Conservation (phyloP, 768 basidiomycete genomes). For the Candolleomyces efflorescens region DNA sequence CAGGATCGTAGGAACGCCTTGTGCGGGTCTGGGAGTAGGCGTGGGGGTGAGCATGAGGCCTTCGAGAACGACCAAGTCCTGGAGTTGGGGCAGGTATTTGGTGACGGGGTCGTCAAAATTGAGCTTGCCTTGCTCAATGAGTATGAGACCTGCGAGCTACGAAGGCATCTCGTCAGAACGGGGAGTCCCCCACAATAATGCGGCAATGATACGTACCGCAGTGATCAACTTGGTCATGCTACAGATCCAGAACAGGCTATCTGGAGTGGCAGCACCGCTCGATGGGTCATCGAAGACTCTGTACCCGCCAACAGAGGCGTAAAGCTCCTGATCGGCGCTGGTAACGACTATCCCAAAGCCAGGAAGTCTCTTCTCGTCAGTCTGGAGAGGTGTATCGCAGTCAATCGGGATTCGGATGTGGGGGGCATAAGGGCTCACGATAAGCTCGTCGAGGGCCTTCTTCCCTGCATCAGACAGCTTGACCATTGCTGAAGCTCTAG, state of each 20-base stretch:
- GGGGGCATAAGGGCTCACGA: not conserved
- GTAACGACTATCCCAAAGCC: slow-evolving; percentile 22
- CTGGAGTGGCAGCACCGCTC: slow-evolving; percentile 18
- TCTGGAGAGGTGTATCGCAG: slow-evolving; percentile 3
- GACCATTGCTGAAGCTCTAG: not conserved
- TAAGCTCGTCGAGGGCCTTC: not conserved
- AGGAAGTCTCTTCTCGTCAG: slow-evolving; percentile 17
- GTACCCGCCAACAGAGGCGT: slow-evolving; percentile 19
- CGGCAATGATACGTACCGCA: slow-evolving; percentile 14
- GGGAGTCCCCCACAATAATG: not conserved
- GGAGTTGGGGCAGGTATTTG: slow-evolving; percentile 25
- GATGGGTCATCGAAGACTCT: slow-evolving; percentile 20
- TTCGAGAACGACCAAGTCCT: slow-evolving; percentile 21
- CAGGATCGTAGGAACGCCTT: slow-evolving; percentile 15
- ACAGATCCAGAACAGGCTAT: slow-evolving; percentile 29
- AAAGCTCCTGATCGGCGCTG: slow-evolving; percentile 19
- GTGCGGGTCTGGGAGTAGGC: slow-evolving; percentile 16
- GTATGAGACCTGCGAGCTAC: slow-evolving; percentile 29
- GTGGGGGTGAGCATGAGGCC: slow-evolving; percentile 8
- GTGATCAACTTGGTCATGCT: slow-evolving; percentile 28
- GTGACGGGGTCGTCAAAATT: slow-evolving; percentile 23
- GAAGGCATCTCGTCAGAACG: not conserved
- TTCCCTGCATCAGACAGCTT: not conserved
- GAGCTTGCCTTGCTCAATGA: slow-evolving; percentile 30
- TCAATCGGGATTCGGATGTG: too few species aligned